Percentiles rank a stretch among this genome's conserved stretches.
phyloP scores from a whole-genome alignment of 257 asterid genomes.

The Solanum piurae region DNA sequence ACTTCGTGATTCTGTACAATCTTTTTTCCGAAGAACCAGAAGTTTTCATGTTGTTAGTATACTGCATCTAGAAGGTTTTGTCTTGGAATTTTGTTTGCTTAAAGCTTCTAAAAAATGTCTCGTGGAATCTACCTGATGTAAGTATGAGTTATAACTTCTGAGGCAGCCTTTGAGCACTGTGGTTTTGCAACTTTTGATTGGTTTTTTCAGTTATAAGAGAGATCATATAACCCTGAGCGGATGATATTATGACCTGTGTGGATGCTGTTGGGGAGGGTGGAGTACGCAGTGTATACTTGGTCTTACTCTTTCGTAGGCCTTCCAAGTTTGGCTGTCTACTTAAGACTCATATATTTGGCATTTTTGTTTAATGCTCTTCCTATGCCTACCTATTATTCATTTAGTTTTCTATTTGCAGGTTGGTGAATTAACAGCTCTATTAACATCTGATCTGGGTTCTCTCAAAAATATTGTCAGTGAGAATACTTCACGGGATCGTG shows the following conservation, averaged over 20 bases:
- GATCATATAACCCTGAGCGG: not conserved
- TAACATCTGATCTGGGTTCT: conserved; percentile 91
- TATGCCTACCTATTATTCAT: not conserved
- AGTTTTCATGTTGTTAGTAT: not conserved
- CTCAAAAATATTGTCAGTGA: conserved; percentile 82
- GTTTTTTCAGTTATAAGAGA: not conserved
- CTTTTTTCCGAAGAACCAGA: not conserved
- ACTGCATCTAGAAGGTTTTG: not conserved
- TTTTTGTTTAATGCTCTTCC: not conserved
- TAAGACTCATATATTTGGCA: not conserved
- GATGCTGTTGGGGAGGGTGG: not conserved
- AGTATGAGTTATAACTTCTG: not conserved
- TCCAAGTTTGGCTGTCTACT: not conserved
- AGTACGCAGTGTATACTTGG: not conserved
- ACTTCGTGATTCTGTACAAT: not conserved
- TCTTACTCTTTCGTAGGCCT: not conserved
- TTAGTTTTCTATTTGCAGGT: conserved; percentile 37
- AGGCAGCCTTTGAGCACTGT: not conserved
- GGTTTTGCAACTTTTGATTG: not conserved
- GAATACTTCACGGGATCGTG: conserved; percentile 93
- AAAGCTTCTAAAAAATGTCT: not conserved
- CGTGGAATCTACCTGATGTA: not conserved
- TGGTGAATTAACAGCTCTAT: conserved; percentile 81
- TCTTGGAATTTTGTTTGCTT: not conserved
- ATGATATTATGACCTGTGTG: not conserved